Conservation (phyloP, 768 basidiomycete genomes). For the Psilocybe sp. region DNA sequence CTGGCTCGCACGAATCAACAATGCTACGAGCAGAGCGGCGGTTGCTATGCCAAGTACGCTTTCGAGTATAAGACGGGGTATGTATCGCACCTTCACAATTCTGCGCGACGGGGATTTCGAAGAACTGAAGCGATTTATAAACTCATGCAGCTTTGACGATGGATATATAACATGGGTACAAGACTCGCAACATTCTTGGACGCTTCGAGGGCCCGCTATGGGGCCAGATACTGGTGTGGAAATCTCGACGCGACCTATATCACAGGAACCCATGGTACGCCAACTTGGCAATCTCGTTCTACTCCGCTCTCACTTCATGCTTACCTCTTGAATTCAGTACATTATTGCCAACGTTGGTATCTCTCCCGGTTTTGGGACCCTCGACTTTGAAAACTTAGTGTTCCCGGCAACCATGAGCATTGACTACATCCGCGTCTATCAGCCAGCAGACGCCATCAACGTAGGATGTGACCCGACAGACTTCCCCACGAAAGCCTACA, state of each 20-base stretch:
- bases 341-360: constrained; percentile 71
- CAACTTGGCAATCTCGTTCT: constrained; percentile 9
- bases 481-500: constrained; percentile 75
- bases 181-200: constrained; percentile 63
- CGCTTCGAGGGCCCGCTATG: constrained; percentile 53
- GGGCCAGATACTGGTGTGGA: constrained; percentile 47
- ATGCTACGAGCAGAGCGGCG: constrained; percentile 54
- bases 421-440: constrained; percentile 82
- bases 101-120: neutral
- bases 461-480: constrained; percentile 68
- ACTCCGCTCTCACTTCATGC: neutral
- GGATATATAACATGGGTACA: constrained; percentile 77
- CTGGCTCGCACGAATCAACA: constrained; percentile 57
- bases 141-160: constrained; percentile 18
- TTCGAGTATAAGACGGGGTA: constrained; percentile 52
- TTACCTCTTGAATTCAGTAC: constrained; percentile 36
- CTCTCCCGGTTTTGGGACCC: constrained; percentile 61
- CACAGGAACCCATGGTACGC: constrained; percentile 69
- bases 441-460: constrained; percentile 43
- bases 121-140: neutral
- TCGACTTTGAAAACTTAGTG: constrained; percentile 53
- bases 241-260: constrained; percentile 53
- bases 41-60: constrained; percentile 36
- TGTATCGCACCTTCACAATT: constrained; percentile 3
- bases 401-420: constrained; percentile 63